Evolutionary conservation across 495 filamentous ascomycete species (phyloP), one percentile per base, ranked within the genome.

Genomic region (Penicillium goetzii): DNA sequence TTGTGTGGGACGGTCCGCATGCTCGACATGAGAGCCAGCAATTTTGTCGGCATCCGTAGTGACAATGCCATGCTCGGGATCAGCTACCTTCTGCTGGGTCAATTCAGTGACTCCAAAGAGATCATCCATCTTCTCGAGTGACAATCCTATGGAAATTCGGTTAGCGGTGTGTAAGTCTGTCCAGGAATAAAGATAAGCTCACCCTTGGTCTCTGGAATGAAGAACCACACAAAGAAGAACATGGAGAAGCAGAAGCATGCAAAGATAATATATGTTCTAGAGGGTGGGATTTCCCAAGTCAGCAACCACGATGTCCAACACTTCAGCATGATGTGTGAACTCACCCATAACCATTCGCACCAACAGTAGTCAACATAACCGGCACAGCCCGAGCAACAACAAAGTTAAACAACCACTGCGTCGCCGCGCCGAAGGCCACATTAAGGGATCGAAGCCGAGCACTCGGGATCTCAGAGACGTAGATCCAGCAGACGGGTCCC

Each of bases 401-500:
- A 65, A 78, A 76, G 21, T 78, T 78, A 52, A 78, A 78, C 50
- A 78, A 62, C 82, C 82, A 84, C 68, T 84, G 82, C 4, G 88
- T 91, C 17, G 90, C 88, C 0, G 89, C 87, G 0, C 84, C 88
- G 54, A 88, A 69, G 0, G 89, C 80, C 4, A 92, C 88, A 68
- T 90, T 91, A 61, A 88, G 76, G 17, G 85, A 86, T 4, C 90
- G 79, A 15, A 91, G 79, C 3, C 89, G 78, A 1, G 88, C 86
- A 15, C 86, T 86, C 12, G 90, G 89, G 68, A 93, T 92, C 79
- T 92, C 88, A 12, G 82, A 83, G 40, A 90, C 85, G 65, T 89
- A 89, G 58, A 90, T 91, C 90, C 89, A 92, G 74, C 89, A 91
- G 28, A 88, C 86, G 0, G 90, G 90, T 0, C 90, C 90, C 89